Percentiles rank a stretch among this genome's conserved stretches.
Conservation (phyloP, 768 basidiomycete species). For the Auriculariales sp. region DNA sequence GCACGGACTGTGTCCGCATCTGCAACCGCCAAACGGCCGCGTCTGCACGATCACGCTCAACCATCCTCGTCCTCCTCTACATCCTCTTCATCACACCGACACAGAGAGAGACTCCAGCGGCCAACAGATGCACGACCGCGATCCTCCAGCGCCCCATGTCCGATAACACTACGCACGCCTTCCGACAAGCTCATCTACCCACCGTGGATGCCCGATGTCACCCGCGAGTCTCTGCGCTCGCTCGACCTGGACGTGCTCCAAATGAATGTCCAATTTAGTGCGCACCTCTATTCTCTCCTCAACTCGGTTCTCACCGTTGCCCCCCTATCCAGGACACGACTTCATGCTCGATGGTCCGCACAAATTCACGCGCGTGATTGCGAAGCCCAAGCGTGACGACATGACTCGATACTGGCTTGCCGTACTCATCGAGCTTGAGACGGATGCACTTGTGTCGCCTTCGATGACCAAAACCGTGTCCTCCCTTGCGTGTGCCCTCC, state of each 20-base stretch:
- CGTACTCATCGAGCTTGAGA: constrained; percentile 59
- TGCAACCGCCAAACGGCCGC: too few relatives aligned
- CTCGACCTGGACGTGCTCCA: constrained; percentile 1
- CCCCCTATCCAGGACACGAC: constrained; percentile 51
- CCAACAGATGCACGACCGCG: too few relatives aligned
- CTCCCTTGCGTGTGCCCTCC: constrained; percentile 24
- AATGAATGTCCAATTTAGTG: background rate
- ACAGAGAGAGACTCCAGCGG: too few relatives aligned
- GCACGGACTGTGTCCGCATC: too few relatives aligned
- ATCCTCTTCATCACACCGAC: too few relatives aligned
- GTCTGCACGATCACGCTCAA: too few relatives aligned
- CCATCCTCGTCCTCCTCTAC: too few relatives aligned
- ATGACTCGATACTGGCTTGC: constrained; percentile 80
- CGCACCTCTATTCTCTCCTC: background rate
- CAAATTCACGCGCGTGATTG: constrained; percentile 68
- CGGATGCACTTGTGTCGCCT: constrained; percentile 77
- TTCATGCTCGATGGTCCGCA: constrained; percentile 76
- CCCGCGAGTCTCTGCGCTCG: background rate
- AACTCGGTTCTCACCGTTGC: background rate
- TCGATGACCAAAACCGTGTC: constrained; percentile 41
- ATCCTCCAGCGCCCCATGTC: too few relatives aligned
- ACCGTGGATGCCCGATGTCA: background rate
- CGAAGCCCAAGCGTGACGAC: constrained; percentile 53
- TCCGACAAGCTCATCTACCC: background rate
- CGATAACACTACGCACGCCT: too few relatives aligned